Percentiles rank a stretch among this genome's conserved stretches.
Evolutionary conservation across 2,329 filamentous ascomycete genomes (phyloP).

Genomic region (Bertia moriformis): DNA sequence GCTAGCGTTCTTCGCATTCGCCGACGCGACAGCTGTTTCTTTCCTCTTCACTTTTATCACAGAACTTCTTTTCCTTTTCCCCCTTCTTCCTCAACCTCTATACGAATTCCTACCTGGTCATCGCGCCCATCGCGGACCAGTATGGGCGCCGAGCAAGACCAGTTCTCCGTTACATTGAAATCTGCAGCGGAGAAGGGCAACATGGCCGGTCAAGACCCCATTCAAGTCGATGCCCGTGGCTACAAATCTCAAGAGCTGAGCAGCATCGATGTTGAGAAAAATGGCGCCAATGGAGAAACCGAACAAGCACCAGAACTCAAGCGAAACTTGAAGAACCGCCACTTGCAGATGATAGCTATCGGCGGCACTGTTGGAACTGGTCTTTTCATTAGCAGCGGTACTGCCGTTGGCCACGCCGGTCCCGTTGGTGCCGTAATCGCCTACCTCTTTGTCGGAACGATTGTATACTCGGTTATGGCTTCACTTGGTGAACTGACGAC

Average conservation of each 20-base stretch:
- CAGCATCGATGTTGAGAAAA: not conserved
- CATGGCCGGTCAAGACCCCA: not conserved
- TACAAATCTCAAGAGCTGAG: too few species aligned
- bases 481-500: constrained; percentile 16
- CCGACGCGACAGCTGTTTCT: too few species aligned
- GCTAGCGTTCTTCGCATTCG: too few species aligned
- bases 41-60: too few species aligned
- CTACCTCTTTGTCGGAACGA: constrained; percentile 54
- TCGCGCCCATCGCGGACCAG: too few species aligned
- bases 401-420: constrained; percentile 45
- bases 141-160: too few species aligned
- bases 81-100: too few species aligned
- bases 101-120: too few species aligned
- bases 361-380: constrained; percentile 58
- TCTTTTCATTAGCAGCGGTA: constrained; percentile 55
- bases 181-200: not conserved
- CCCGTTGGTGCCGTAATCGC: constrained; percentile 54
- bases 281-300: not conserved
- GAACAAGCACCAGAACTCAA: constrained; percentile 8
- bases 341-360: constrained; percentile 20
- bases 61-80: too few species aligned
- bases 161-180: too few species aligned
- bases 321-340: constrained; percentile 14
- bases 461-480: constrained; percentile 45
- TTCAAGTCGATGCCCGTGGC: too few species aligned